Evolutionary conservation across 495 filamentous ascomycete genomes (phyloP), one percentile per base, ranked within the genome.

Genomic region (Aspergillus baeticus): DNA sequence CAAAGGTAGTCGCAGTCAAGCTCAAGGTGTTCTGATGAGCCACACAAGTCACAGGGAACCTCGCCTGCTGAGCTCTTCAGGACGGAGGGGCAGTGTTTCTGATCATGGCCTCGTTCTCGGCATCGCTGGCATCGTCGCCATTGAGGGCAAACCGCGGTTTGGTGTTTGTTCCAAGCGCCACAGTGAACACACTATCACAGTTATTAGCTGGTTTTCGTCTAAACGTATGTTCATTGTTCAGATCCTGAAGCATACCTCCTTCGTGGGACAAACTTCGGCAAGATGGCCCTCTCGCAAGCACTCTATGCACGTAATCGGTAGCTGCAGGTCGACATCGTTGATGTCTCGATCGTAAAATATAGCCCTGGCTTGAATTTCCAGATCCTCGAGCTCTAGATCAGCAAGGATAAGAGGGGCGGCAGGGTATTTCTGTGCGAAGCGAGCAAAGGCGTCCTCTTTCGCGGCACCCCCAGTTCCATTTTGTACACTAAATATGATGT

Each of bases 291-390:
- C 61, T 20, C 64, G 57, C 33, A 74, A 65, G 51, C 79, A 82
- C 51, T 78, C 76, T 20, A 65, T 67, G 38, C 69, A 82, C 42
- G 70, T 69, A 58, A 87, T 64, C 77, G 88, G 89, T 76, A 84
- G 48, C 77, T 87, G 69, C 69, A 84, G 70, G 72, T 91, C 67
- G 75, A 83, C 65, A 35, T 89, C 60, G 62, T 90, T 55, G 73
- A 86, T 63, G 68, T 85, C 64, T 68, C 79, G 64, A 78, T 84
- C 60, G 79, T 87, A 69, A 75, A 75, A 75, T n/a, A 81, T 63
- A 38, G 59, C 67, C 42, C 61, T 66, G 10, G 74, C 61, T 57
- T 79, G 75, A 2, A 63, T 56, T 42, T 75, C 68, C 52, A 80
- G 64, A 47, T 82, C 77, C 22, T 72, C 58, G 17, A 68, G 55